Evolutionary conservation across 371 early-diverging fungal species (phyloP), one percentile per base, ranked within the genome.

Genomic region (Mortierella sp.): DNA sequence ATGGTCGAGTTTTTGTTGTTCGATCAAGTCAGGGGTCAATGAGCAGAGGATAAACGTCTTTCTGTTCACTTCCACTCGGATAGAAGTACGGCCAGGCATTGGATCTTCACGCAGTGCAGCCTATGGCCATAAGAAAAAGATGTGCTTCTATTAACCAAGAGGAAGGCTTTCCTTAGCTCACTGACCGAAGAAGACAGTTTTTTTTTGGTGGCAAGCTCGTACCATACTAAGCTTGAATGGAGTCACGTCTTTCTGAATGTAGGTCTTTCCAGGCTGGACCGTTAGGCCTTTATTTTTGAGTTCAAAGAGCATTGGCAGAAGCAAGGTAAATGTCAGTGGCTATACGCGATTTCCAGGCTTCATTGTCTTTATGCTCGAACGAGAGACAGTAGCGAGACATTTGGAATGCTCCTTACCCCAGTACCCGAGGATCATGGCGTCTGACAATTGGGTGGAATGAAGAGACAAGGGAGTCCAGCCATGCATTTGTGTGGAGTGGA

Each of bases 201-300:
- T 52, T 0, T 46, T 2, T 25, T 0, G 23, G 23, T 59, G 44
- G 3, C 37, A 29, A 16, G 16, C 3, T 26, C 37, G 37, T 85
- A 92, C 93, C 84, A 90, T 92, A 53, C 91, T 85, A 66, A 95
- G 70, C 65, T 90, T 88, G 88, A 95, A 95, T 21, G 91, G 83
- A 64, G 85, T 85, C 63, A 92, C 90, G 46, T 93, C 94, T 56
- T 84, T 81, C 82, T 92, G 92, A 55, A 82, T 83, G 73, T 92
- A 93, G 46, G 90, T 88, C 84, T 92, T 92, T 57, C 86, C 88
- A 62, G 93, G 92, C 29, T 81, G 66, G 58, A 90, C 83, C 70
- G 84, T 85, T 56, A 92, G 81, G 69, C 86, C 86, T 85, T 72
- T 44, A 12, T 2, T 56, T 44, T 57, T 57, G 15, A 25, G 57